A percentile compares a stretch with the other conserved stretches of the same genome.
These are phyloP conservation scores for Eucalyptus regnans DNA, from an alignment of 345 rosid genomes.

Conservation along the genomic window DNA sequence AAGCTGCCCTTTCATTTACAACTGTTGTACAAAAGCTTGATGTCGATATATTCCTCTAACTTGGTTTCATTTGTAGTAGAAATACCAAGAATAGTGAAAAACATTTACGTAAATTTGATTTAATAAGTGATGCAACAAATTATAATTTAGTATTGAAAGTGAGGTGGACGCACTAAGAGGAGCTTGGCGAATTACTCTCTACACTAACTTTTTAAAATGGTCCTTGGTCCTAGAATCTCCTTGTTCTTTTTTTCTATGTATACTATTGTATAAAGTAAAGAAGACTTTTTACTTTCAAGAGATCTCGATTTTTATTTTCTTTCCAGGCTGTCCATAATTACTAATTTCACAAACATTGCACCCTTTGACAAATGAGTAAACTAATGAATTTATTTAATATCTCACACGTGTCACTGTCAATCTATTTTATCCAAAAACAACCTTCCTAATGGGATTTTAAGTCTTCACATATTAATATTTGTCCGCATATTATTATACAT, in stretches of 20 bases:
- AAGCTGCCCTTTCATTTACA: neutral
- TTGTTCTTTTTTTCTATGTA: neutral
- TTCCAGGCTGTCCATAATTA: neutral
- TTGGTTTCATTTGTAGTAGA: neutral
- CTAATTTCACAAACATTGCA: neutral
- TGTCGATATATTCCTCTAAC: neutral
- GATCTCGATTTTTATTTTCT: neutral
- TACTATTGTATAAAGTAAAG: neutral
- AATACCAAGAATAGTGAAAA: neutral
- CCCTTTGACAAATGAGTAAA: neutral
- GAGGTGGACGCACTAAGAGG: neutral
- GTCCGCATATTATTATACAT: neutral
- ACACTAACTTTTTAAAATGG: neutral
- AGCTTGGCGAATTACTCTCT: neutral
- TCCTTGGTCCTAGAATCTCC: neutral
- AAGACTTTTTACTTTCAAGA: neutral
- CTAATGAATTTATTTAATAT: neutral
- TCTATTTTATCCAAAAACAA: neutral
- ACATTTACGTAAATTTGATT: neutral
- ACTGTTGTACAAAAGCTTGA: neutral
- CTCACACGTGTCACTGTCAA: neutral
- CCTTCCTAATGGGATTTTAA: neutral
- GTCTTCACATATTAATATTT: fast-evolving
- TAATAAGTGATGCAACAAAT: neutral
- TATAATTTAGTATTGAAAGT: neutral